Base-by-base conservation (phyloP, 352 stramenopile species). In the Thraustotheca clavata region DNA sequence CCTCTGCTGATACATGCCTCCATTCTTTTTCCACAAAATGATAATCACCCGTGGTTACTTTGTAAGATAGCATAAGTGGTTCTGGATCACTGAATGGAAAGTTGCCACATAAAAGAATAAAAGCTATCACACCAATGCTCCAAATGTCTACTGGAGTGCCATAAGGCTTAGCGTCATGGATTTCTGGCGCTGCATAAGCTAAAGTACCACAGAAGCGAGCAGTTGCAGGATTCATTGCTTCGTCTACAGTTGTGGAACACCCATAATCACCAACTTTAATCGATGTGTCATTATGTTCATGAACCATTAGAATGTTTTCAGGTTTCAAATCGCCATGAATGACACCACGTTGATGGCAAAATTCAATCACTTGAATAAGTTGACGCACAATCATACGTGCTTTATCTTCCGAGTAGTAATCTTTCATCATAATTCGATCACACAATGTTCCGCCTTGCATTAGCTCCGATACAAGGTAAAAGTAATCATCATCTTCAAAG, bases 51-150 rank as follows among this genome's bases (percentile, higher is more conserved):
- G 43, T 52, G 2, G 43, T 52, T 1, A 52, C 43, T 31, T 52
- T 52, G 43, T 52, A 52, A 14, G 43, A 52, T 11, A 52, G 43
- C 43, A 52, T 18, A 3, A 52, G 43, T 31, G 43, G 43, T 31
- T 52, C 43, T 7, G 43, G 43, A 31, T 52, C 43, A 31, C 43
- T 52, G 69, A 94, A 94, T 20, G 84, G 84, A 29, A 88, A 86
- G 74, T 97, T 98, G 9, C 94, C 94, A 32, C 88, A 96, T 20
- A 98, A 67, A 38, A 68, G n/a, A 27, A 68, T 60, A 39, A 52
- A 68, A n/a, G 60, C 49, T 18, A 68, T 63, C 16, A 68, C 60
- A 2, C 60, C 60, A 9, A 62, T 24, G 34, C 48, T 62, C 60
- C 60, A 68, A 27, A 68, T 34, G 29, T 68, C 60, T 20, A 68